Evolutionary conservation across 2,329 filamentous ascomycete genomes (phyloP).

Genomic region (Ascochyta lentis): DNA sequence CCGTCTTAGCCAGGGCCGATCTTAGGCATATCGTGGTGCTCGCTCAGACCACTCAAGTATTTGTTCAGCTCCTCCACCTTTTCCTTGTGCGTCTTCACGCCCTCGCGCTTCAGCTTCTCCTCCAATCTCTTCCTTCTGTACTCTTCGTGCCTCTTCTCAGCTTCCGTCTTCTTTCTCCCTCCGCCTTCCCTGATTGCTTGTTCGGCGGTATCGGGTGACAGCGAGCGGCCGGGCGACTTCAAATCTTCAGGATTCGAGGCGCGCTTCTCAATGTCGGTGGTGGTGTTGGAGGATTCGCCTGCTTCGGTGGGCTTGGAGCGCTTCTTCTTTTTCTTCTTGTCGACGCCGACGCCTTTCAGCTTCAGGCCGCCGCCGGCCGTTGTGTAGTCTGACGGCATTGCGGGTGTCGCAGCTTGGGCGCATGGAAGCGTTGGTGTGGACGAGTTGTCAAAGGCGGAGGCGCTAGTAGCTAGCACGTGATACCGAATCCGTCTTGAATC

Average conservation of each 20-base stretch:
- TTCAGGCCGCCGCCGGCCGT: slow-evolving; percentile 76
- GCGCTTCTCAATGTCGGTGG: slow-evolving; percentile 21
- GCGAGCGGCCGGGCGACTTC: slow-evolving; percentile 36
- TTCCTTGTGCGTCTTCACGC: slow-evolving; percentile 96
- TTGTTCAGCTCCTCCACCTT: slow-evolving; percentile 94
- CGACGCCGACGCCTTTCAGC: slow-evolving; percentile 77
- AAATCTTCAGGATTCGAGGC: slow-evolving; percentile 28
- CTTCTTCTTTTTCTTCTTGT: slow-evolving; percentile 68
- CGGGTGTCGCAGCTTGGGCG: slow-evolving; percentile 5
- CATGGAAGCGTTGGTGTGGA: neutral
- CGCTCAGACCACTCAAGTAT: slow-evolving; percentile 88
- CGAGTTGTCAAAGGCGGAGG: neutral
- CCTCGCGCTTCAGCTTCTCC: slow-evolving; percentile 80
- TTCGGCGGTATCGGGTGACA: slow-evolving; percentile 44
- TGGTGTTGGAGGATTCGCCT: slow-evolving; percentile 14
- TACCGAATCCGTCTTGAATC: neutral
- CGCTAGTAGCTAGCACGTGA: slow-evolving; percentile 5
- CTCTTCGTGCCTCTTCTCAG: slow-evolving; percentile 83
- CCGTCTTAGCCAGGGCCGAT: slow-evolving; percentile 62
- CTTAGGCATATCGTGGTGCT: slow-evolving; percentile 90
- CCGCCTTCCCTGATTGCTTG: slow-evolving; percentile 35
- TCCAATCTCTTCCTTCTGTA: slow-evolving; percentile 80
- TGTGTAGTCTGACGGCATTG: slow-evolving; percentile 77
- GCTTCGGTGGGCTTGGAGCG: slow-evolving; percentile 44
- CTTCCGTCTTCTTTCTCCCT: slow-evolving; percentile 73